Evolutionary conservation across 805 yeast genomes (phyloP).

Genomic region (Candida ovalis): DNA sequence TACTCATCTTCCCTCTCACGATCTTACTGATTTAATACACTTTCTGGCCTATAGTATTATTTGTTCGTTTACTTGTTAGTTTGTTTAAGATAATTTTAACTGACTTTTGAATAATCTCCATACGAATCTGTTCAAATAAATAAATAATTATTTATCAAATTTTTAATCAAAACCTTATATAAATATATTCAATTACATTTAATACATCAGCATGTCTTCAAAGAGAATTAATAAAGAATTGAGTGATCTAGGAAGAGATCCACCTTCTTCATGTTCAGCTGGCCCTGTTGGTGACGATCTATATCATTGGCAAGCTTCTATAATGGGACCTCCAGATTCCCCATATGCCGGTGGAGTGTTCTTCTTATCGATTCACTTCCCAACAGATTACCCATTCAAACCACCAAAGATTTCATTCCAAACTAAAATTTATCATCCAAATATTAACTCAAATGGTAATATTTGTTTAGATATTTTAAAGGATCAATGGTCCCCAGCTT

Average conservation of each 20-base stretch:
- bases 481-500: slow-evolving; percentile 99
- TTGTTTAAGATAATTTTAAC: too few species aligned
- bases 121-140: too few species aligned
- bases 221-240: slow-evolving; percentile 96
- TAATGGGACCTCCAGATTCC: slow-evolving; percentile 98
- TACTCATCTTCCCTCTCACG: background rate
- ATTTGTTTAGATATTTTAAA: slow-evolving; percentile 95
- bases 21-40: background rate
- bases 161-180: too few species aligned
- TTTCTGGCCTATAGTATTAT: background rate
- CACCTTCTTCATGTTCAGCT: slow-evolving; percentile 98
- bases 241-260: slow-evolving; percentile 95
- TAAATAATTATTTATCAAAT: too few species aligned
- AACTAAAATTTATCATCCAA: slow-evolving; percentile 96
- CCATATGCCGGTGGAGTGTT: slow-evolving; percentile 83
- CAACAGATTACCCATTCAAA: slow-evolving; percentile 98
- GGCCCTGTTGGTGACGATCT: slow-evolving; percentile 98
- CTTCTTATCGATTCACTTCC: slow-evolving; percentile 94
- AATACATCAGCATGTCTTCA: slow-evolving; percentile 59
- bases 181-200: background rate
- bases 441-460: slow-evolving; percentile 92
- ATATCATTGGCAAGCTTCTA: slow-evolving; percentile 99
- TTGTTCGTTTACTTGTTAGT: background rate
- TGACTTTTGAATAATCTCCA: too few species aligned
- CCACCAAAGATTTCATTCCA: slow-evolving; percentile 94